Conservation (phyloP, 768 basidiomycete genomes). For the Mycena galericulata region DNA sequence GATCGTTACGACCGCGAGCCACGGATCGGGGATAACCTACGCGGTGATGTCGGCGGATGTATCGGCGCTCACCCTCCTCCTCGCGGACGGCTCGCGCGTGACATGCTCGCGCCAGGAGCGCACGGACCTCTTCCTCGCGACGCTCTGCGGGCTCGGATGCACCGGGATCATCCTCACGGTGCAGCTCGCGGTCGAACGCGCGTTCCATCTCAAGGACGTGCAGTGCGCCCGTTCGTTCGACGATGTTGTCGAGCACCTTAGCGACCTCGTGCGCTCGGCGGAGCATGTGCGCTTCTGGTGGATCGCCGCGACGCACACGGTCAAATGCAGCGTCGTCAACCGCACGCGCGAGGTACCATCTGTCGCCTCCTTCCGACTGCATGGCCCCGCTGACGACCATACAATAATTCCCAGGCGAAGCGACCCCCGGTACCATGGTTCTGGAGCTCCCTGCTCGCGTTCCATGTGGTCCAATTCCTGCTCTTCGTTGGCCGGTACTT, state of each 20-base stretch:
- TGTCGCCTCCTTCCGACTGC: constrained; percentile 11
- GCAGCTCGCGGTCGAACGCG: constrained; percentile 81
- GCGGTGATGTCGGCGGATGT: constrained; percentile 88
- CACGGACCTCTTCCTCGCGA: constrained; percentile 87
- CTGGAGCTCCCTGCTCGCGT: constrained; percentile 78
- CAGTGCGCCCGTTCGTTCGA: constrained; percentile 75
- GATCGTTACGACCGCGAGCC: constrained; percentile 93
- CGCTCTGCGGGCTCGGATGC: constrained; percentile 91
- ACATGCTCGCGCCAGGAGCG: constrained; percentile 72
- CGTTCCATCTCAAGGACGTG: constrained; percentile 79
- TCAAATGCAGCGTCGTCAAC: constrained; percentile 81
- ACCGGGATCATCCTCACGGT: constrained; percentile 90
- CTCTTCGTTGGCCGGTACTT: constrained; percentile 75
- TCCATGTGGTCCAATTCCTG: constrained; percentile 88
- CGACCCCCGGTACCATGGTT: constrained; percentile 70
- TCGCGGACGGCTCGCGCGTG: constrained; percentile 67
- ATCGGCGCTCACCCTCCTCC: constrained; percentile 76
- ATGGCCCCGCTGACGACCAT: constrained; percentile 1
- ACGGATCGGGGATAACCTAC: constrained; percentile 88
- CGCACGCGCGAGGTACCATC: constrained; percentile 79
- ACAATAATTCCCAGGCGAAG: constrained; percentile 65
- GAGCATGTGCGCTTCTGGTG: constrained; percentile 97
- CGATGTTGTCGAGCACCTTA: constrained; percentile 65
- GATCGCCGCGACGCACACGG: constrained; percentile 83
- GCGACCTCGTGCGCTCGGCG: constrained; percentile 67